Conservation (phyloP, 345 rosid species). For the Rubroshorea leprosula region DNA sequence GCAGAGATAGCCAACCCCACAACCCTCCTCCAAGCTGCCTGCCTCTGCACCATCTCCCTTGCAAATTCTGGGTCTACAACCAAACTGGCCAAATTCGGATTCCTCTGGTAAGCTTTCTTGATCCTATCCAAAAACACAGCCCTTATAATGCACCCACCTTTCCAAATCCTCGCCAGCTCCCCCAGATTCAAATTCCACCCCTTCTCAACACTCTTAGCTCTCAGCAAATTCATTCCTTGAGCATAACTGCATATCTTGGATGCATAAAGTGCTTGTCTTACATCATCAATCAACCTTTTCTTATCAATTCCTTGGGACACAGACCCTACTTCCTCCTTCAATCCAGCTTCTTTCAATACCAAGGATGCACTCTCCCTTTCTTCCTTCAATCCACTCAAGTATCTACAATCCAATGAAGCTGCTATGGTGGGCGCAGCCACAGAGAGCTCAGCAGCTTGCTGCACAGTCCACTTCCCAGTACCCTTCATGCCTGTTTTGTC, state of each 20-base stretch:
- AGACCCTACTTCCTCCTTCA: constrained; percentile 60
- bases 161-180: constrained; percentile 93
- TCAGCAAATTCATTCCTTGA: constrained; percentile 91
- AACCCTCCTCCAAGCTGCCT: constrained; percentile 97
- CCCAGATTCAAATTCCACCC: constrained; percentile 87
- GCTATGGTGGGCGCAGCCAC: constrained; percentile 97
- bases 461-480: constrained; percentile 97
- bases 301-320: constrained; percentile 50
- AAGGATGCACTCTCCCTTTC: constrained; percentile 67
- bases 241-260: constrained; percentile 95
- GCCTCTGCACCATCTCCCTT: constrained; percentile 95
- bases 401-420: constrained; percentile 86
- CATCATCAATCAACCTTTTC: constrained; percentile 89
- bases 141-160: constrained; percentile 94
- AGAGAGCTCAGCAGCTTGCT: constrained; percentile 96
- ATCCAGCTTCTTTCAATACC: constrained; percentile 67
- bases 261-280: constrained; percentile 86
- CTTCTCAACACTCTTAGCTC: constrained; percentile 79
- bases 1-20: constrained; percentile 86
- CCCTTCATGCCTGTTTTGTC: constrained; percentile 99
- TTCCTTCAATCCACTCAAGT: constrained; percentile 87
- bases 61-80: constrained; percentile 97
- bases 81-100: constrained; percentile 78
- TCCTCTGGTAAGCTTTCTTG: constrained; percentile 90
- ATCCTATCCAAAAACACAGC: constrained; percentile 97